Conservation (phyloP, 305 asterid species). For the Fraxinus sp. region DNA sequence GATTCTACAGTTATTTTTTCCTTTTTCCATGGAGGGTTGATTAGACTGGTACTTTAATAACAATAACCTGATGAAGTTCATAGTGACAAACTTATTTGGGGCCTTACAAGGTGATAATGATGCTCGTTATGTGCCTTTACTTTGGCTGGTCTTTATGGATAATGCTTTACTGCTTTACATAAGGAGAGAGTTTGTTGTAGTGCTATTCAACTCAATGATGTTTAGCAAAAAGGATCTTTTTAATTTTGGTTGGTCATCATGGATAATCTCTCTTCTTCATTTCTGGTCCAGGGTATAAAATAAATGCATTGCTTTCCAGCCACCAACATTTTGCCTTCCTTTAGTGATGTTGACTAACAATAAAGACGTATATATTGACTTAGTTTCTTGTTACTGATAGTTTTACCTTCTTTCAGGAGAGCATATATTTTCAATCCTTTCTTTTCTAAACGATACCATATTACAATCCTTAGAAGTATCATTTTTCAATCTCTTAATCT, state of each 20-base stretch:
- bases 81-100: slow-evolving; percentile 12
- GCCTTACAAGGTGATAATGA: neutral
- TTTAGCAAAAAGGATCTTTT: neutral
- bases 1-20: neutral
- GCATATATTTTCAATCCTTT: neutral
- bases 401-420: neutral
- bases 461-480: neutral
- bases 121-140: neutral
- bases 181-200: neutral
- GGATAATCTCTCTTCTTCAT: neutral
- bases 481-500: slow-evolving; percentile 20
- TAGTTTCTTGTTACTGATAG: neutral
- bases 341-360: neutral
- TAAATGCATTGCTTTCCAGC: neutral
- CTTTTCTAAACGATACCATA: slow-evolving; percentile 10
- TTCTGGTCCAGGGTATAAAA: neutral
- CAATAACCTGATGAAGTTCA: too few relatives aligned
- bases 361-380: neutral
- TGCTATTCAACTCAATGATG: neutral
- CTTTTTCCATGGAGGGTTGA: neutral
- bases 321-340: neutral
- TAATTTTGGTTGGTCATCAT: slow-evolving; percentile 1
- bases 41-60: too few relatives aligned
- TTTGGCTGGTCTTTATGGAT: slow-evolving; percentile 4
- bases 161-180: neutral